Conservation (phyloP, 2,329 filamentous ascomycete species). For the Neophaeococcomyces aloes region DNA sequence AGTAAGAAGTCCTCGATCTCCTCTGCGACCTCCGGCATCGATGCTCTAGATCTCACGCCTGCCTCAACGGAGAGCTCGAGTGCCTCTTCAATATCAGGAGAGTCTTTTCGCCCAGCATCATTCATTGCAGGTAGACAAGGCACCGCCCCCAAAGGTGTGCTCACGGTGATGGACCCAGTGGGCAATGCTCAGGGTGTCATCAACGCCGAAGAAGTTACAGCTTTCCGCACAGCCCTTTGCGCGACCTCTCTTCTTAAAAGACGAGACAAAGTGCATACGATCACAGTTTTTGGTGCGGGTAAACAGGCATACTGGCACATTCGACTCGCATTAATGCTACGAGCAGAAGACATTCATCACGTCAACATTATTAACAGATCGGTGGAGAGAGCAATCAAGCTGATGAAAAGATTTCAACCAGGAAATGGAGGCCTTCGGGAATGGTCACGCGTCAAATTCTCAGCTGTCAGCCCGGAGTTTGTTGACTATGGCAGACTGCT, state of each 20-base stretch:
- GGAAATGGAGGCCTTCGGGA: slow-evolving; percentile 41
- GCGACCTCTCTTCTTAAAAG: slow-evolving; percentile 50
- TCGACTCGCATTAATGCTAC: slow-evolving; percentile 63
- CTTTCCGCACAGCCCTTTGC: slow-evolving; percentile 57
- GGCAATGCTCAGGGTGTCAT: slow-evolving; percentile 53
- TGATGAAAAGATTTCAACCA: slow-evolving; percentile 45
- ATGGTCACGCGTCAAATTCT: slow-evolving; percentile 57
- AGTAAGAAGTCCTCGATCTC: slow-evolving; percentile 24
- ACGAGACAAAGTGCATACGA: slow-evolving; percentile 59
- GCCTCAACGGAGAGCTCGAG: slow-evolving; percentile 19
- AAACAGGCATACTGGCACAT: slow-evolving; percentile 94
- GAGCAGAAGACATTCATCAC: slow-evolving; percentile 57
- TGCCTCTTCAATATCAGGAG: slow-evolving; percentile 22
- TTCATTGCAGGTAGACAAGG: slow-evolving; percentile 28
- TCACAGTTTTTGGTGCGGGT: slow-evolving; percentile 79
- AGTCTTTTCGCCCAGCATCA: slow-evolving; percentile 21
- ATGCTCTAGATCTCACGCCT: slow-evolving; percentile 29
- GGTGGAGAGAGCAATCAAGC: slow-evolving; percentile 34
- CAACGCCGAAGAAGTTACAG: slow-evolving; percentile 58
- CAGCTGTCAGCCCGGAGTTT: slow-evolving; percentile 58
- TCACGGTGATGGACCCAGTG: slow-evolving; percentile 48
- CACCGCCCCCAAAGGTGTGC: slow-evolving; percentile 45
- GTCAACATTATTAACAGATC: slow-evolving; percentile 73
- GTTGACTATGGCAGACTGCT: slow-evolving; percentile 58
- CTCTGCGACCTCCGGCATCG: slow-evolving; percentile 28